phyloP scores from a whole-genome alignment of 371 early-diverging fungal species.

The Lichtheimia corymbifera region DNA sequence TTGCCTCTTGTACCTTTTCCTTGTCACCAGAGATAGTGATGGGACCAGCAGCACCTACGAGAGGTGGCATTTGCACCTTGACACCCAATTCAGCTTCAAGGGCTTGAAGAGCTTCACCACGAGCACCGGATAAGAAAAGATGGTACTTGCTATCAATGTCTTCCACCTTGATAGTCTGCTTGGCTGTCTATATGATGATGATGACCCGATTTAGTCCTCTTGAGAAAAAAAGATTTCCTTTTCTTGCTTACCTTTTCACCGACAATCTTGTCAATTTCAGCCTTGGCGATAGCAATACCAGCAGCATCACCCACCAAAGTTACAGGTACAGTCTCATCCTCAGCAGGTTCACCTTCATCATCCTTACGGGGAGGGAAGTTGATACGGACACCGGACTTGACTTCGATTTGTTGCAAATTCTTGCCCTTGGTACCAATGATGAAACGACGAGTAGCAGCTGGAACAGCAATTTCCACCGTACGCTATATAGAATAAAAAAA shows the following conservation, averaged over 20 bases:
- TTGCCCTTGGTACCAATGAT: constrained; percentile 86
- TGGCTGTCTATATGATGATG: constrained; percentile 44
- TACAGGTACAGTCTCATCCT: constrained; percentile 62
- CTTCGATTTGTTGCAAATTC: constrained; percentile 74
- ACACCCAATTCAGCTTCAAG: constrained; percentile 69
- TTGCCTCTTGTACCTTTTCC: constrained; percentile 67
- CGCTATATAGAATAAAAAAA: constrained; percentile 25
- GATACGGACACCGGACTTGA: constrained; percentile 78
- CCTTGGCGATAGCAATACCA: constrained; percentile 84
- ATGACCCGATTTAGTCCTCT: neutral
- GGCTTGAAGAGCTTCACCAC: constrained; percentile 55
- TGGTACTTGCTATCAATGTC: constrained; percentile 67
- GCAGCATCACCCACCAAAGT: constrained; percentile 84
- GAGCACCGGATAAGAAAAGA: constrained; percentile 82
- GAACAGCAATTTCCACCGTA: constrained; percentile 67
- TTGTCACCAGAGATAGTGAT: constrained; percentile 72
- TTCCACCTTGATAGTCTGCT: constrained; percentile 55
- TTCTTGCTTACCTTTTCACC: constrained; percentile 61
- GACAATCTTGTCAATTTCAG: constrained; percentile 83
- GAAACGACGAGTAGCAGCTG: constrained; percentile 78
- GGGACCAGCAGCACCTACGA: constrained; percentile 50
- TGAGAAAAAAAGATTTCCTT: neutral
- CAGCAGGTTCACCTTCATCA: constrained; percentile 56
- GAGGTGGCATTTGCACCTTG: constrained; percentile 80
- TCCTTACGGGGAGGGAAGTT: constrained; percentile 67